phyloP scores from a whole-genome alignment of 148 eudicot species.

The Beta vulgaris region DNA sequence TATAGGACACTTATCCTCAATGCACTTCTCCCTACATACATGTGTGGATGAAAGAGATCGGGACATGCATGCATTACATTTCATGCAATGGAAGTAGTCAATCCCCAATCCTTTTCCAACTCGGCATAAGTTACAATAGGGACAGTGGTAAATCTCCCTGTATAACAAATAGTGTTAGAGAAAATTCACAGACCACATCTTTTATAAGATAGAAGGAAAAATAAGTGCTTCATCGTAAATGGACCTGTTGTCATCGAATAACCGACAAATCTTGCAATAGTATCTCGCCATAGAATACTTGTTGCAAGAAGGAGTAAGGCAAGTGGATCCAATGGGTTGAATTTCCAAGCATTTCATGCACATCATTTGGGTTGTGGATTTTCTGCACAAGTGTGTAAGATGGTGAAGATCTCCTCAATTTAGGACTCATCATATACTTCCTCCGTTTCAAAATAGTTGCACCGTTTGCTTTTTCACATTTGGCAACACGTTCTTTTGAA shows the following conservation, averaged over 20 bases:
- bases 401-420: too few relatives aligned
- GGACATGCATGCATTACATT: constrained; percentile 92
- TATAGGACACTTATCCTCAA: constrained; percentile 88
- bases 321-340: constrained; percentile 71
- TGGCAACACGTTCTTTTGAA: too few relatives aligned
- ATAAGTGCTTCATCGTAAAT: not conserved
- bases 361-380: constrained; percentile 78
- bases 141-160: constrained; percentile 98
- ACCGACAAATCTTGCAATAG: constrained; percentile 82
- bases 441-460: too few relatives aligned
- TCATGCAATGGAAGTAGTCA: constrained; percentile 94
- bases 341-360: constrained; percentile 88
- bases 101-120: constrained; percentile 94
- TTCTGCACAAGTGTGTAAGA: constrained; percentile 76
- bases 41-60: constrained; percentile 53
- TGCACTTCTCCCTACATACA: constrained; percentile 72
- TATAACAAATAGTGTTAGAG: constrained; percentile 32
- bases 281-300: constrained; percentile 73
- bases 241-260: constrained; percentile 94
- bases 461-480: too few relatives aligned
- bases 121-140: constrained; percentile 93
- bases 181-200: not conserved
- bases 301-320: constrained; percentile 63
- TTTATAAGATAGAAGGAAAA: not conserved
- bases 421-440: too few relatives aligned